Conservation (phyloP, 768 basidiomycete species). For the Paxillus ammoniavirescens region DNA sequence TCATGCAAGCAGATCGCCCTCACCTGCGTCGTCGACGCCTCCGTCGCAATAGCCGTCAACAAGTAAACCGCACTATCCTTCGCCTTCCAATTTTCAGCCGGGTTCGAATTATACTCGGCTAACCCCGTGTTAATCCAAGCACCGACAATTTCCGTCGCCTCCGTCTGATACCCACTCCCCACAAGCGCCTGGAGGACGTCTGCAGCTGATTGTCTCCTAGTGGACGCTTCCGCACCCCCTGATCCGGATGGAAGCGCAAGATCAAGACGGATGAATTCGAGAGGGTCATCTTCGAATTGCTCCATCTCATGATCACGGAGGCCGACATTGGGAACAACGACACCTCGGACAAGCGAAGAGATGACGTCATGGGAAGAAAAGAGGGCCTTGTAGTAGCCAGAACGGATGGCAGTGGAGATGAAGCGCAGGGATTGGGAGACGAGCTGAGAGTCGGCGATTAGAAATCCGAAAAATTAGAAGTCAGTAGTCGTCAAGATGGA, state of each 20-base stretch:
- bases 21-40: constrained; percentile 84
- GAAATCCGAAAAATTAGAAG: not conserved
- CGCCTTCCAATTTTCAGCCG: constrained; percentile 71
- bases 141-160: constrained; percentile 85
- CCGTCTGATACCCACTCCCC: constrained; percentile 71
- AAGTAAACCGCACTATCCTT: constrained; percentile 95
- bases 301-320: constrained; percentile 89
- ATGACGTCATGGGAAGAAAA: constrained; percentile 85
- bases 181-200: constrained; percentile 95
- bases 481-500: not conserved
- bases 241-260: constrained; percentile 59
- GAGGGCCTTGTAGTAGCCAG: constrained; percentile 75
- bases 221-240: constrained; percentile 65
- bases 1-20: constrained; percentile 15
- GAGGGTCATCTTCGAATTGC: constrained; percentile 95
- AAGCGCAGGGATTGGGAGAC: constrained; percentile 90
- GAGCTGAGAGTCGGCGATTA: constrained; percentile 43
- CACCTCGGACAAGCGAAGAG: constrained; percentile 78
- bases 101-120: constrained; percentile 62
- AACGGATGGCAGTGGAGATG: constrained; percentile 89
- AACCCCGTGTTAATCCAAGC: constrained; percentile 81
- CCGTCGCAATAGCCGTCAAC: constrained; percentile 88
- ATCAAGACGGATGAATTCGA: constrained; percentile 91
- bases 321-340: constrained; percentile 91
- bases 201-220: constrained; percentile 88